phyloP scores from a whole-genome alignment of 2,329 filamentous ascomycete species.

The Ophiosphaerella korrae region DNA sequence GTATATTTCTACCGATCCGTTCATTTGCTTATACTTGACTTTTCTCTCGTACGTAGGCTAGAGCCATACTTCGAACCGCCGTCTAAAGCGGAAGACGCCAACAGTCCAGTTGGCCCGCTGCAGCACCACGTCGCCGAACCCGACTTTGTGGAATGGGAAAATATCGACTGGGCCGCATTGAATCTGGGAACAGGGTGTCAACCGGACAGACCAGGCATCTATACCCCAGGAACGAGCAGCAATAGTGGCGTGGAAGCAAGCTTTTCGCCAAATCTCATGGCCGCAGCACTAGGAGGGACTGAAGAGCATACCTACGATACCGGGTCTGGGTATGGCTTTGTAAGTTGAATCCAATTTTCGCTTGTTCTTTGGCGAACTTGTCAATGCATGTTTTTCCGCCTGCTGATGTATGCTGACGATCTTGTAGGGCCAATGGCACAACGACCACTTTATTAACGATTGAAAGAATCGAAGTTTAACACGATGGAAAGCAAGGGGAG shows the following conservation, averaged over 20 bases:
- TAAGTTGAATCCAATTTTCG: slow-evolving; percentile 1
- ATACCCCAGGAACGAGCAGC: background rate
- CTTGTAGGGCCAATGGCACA: slow-evolving; percentile 21
- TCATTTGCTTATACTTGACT: slow-evolving; percentile 42
- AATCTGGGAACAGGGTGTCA: slow-evolving; percentile 2
- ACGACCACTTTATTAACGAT: slow-evolving; percentile 20
- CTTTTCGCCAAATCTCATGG: background rate
- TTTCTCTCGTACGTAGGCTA: slow-evolving; percentile 31
- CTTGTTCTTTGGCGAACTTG: background rate
- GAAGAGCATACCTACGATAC: slow-evolving; percentile 21
- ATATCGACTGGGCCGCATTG: slow-evolving; percentile 35
- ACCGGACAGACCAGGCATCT: slow-evolving; percentile 3
- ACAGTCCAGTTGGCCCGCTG: slow-evolving; percentile 34
- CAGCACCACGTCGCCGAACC: slow-evolving; percentile 35
- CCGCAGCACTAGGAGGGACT: background rate
- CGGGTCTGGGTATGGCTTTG: slow-evolving; percentile 24
- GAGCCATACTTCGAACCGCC: slow-evolving; percentile 30
- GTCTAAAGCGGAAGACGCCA: slow-evolving; percentile 19
- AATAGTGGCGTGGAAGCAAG: background rate
- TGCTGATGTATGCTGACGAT: slow-evolving; percentile 24
- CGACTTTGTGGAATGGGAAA: slow-evolving; percentile 39
- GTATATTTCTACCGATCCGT: slow-evolving; percentile 28
- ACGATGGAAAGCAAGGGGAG: background rate
- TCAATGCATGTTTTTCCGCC: background rate
- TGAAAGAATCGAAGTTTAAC: slow-evolving; percentile 2